Base-by-base conservation (phyloP, 2,329 filamentous ascomycete genomes). In the Fusarium brevicatenulatum region DNA sequence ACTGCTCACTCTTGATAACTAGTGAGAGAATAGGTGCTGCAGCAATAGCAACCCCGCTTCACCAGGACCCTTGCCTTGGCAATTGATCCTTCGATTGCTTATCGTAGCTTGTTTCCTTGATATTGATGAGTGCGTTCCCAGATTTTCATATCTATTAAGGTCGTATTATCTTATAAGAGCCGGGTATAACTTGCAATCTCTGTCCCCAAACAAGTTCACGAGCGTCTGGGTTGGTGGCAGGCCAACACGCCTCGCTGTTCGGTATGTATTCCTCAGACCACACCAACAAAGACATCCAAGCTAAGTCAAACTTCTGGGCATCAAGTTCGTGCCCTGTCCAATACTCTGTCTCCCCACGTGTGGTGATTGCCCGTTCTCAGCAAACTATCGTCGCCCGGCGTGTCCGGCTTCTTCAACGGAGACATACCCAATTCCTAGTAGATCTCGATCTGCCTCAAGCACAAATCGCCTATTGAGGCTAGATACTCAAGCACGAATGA, bases 141-240 rank as follows among this genome's bases (percentile, higher is more conserved):
- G 56, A 56, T 71, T 71, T 67, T 23, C 30, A 68, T 53, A 30
- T 73, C 36, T 71, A 73, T 73, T 65, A 71, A 73, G 49, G 58
- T 47, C 43, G 63, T 61, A 46, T 42, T 70, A 63, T 59, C 32
- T 63, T 73, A 59, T 67, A 62, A 57, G 34, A 61, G 52, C 43
- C 42, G 47, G 71, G 34, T 68, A 68, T 71, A 39, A 47, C 52
- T 52, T 60, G 58, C 54, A 60, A 58, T 61, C 47, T 65, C 47
- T 47, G 53, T 49, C 50, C 57, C 34, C 54, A 47, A 64, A 49
- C 61, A 58, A 53, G 36, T 25, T 46, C 55, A 52, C 32, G 47
- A 30, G 53, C 44, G 42, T 46, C 25, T 53, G 61, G 23, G 23
- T 57, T 44, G 63, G 52, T 58, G 50, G 52, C 42, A 65, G 66